phyloP scores from a whole-genome alignment of 805 yeast genomes.

The Barnettozyma sp. region DNA sequence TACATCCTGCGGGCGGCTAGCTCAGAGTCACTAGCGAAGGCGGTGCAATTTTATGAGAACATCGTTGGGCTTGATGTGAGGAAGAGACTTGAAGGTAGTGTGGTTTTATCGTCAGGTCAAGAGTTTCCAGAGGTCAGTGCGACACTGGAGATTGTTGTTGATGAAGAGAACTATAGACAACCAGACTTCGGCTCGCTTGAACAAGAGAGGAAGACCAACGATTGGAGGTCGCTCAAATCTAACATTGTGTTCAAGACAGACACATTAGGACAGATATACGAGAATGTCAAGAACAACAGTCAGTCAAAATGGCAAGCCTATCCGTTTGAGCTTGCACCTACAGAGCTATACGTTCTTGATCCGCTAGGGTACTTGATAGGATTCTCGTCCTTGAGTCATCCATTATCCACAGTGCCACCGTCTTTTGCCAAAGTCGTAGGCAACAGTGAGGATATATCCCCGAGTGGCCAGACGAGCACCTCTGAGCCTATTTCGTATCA shows the following conservation, averaged over 20 bases:
- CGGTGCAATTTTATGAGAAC: conserved; percentile 52
- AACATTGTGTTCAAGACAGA: conserved; percentile 32
- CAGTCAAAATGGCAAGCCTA: conserved; percentile 40
- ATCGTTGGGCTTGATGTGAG: conserved; percentile 33
- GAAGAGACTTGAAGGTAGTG: conserved; percentile 9
- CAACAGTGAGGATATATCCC: not conserved
- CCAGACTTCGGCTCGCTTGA: conserved; percentile 25
- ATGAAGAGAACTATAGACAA: conserved; percentile 16
- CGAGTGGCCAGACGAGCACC: conserved; percentile 16
- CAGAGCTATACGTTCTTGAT: conserved; percentile 70
- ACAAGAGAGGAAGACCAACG: conserved; percentile 28
- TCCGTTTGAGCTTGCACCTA: conserved; percentile 71
- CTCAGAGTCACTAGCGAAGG: conserved; percentile 33
- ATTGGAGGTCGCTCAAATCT: conserved; percentile 45
- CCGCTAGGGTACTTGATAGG: conserved; percentile 83
- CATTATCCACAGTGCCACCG: conserved; percentile 46
- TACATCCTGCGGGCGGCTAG: conserved; percentile 48
- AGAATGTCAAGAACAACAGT: conserved; percentile 24
- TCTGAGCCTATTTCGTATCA: conserved; percentile 4
- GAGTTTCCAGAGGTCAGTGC: conserved; percentile 25
- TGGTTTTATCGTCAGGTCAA: conserved; percentile 28
- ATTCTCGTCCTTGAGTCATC: conserved; percentile 56
- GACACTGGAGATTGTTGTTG: conserved; percentile 24
- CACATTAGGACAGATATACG: conserved; percentile 23
- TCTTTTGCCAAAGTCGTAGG: conserved; percentile 8